Base-by-base conservation (phyloP, 495 filamentous ascomycete genomes). In the Diplogelasinospora grovesii region DNA sequence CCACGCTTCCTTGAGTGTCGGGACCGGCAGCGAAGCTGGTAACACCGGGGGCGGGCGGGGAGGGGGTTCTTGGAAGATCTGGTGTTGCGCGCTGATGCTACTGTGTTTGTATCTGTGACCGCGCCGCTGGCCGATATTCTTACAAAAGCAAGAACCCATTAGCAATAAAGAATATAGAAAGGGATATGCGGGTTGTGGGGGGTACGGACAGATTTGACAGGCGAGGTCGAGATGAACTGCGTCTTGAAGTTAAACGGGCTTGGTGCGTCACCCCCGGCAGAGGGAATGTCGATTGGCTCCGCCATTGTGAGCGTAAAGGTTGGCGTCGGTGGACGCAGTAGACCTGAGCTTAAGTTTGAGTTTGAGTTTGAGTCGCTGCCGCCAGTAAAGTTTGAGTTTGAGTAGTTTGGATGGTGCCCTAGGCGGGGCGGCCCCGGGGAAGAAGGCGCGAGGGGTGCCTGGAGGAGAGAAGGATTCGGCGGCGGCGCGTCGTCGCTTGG, bases 21-120 rank as follows among this genome's bases (percentile, higher is more conserved):
- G 92, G n/a, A 95, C 81, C 9, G 90, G 92, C 0, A 98, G 75
- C 11, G 89, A 90, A 36, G 90, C 86, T n/a, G 92, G 92, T 0
- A 98, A 74, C 9, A 85, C 82, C 18, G 96, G 76, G 1, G 92
- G 92, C 2, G 89, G 83, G 24, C 89, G 75, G 3, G 83, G 84
- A 2, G 86, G 80, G n/a, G 92, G 92, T 57, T 95, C 87, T 51
- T 93, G 84, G 68, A 98, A 94, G 57, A 98, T 89, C 60, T 94
- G 87, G 59, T 96, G 90, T 29, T 74, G 71, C 8, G 73, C 64
- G 15, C 86, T 94, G 36, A 98, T 86, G 53, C 85, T 92, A 57
- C 85, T 90, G 69, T 97, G 92, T 49, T 95, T 95, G 74, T 97
- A 98, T 56, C 92, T 89, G 69, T 98, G 92, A 21, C 92, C 92